Conservation (phyloP, 2,329 filamentous ascomycete species). For the Rhytidhysteron rufulum region DNA sequence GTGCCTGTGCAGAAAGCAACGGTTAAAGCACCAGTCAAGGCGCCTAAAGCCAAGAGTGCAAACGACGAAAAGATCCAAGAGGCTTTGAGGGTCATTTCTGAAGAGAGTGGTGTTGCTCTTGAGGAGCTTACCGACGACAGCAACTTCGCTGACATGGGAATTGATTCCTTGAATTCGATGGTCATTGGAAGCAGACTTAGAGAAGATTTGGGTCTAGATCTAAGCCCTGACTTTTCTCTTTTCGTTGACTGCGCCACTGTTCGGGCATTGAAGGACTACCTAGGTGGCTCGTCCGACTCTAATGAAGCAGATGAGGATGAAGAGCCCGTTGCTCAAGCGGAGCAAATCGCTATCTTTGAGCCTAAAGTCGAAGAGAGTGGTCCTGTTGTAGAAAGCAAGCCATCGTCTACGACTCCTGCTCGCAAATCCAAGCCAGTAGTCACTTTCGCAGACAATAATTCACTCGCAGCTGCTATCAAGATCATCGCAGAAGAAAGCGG, state of each 20-base stretch:
- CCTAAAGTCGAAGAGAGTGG: too few relatives aligned
- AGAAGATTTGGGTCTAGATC: constrained; percentile 23
- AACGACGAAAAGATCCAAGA: background rate
- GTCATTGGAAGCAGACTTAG: constrained; percentile 17
- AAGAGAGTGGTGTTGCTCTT: constrained; percentile 24
- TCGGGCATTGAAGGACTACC: constrained; percentile 52
- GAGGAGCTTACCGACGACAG: constrained; percentile 22
- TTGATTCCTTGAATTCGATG: constrained; percentile 25
- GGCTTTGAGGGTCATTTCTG: constrained; percentile 12
- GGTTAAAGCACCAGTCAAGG: too few relatives aligned
- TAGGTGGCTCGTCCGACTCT: constrained; percentile 18
- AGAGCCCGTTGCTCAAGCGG: too few relatives aligned
- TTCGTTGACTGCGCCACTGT: constrained; percentile 55
- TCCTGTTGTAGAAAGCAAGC: too few relatives aligned
- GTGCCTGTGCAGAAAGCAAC: too few relatives aligned
- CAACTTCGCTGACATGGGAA: constrained; percentile 21
- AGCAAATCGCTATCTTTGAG: too few relatives aligned
- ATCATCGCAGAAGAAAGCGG: constrained; percentile 25
- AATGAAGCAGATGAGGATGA: background rate
- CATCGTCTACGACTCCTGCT: too few relatives aligned
- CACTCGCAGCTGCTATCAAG: background rate
- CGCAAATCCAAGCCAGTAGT: too few relatives aligned
- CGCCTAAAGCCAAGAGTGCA: too few relatives aligned
- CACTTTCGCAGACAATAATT: too few relatives aligned
- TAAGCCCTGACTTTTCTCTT: constrained; percentile 22